phyloP scores from a whole-genome alignment of 257 asterid species.

The Lantana camara region DNA sequence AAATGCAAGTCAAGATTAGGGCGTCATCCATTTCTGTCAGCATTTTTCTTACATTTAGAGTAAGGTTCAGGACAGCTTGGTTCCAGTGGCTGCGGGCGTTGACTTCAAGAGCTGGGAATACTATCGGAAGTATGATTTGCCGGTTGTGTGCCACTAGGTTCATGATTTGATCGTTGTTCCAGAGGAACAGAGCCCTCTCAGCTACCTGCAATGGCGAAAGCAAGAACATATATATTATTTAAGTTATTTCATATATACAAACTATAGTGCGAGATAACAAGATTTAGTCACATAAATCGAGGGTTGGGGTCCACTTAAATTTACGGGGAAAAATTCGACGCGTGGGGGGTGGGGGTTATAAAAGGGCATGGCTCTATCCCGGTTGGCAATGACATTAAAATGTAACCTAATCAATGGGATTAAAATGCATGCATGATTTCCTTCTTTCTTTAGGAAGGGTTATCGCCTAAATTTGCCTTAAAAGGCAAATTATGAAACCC shows the following conservation, averaged over 20 bases:
- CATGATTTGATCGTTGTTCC: constrained; percentile 74
- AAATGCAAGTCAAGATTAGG: constrained; percentile 54
- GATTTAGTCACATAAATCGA: no score
- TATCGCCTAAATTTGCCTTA: no score
- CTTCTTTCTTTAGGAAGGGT: no score
- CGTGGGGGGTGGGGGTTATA: no score
- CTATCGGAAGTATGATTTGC: constrained; percentile 68
- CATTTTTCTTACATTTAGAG: constrained; percentile 66
- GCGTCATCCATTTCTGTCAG: constrained; percentile 73
- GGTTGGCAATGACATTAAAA: no score
- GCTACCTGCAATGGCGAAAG: constrained; percentile 60
- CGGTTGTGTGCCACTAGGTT: constrained; percentile 72
- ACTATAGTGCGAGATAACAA: no score
- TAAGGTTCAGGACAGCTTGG: constrained; percentile 65
- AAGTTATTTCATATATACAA: neutral
- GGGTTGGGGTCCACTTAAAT: no score
- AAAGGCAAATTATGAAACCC: no score
- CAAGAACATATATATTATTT: neutral
- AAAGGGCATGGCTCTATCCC: no score
- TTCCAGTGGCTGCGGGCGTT: constrained; percentile 82
- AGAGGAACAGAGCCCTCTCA: constrained; percentile 81
- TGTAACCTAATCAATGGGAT: no score
- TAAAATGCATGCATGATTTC: no score
- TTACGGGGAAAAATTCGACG: no score
- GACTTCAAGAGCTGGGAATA: constrained; percentile 76